Percentiles rank a stretch among this genome's conserved stretches.
These are phyloP conservation scores for Saturnispora besseyi DNA, from an alignment of 805 yeast genomes.

Conservation along the genomic window DNA sequence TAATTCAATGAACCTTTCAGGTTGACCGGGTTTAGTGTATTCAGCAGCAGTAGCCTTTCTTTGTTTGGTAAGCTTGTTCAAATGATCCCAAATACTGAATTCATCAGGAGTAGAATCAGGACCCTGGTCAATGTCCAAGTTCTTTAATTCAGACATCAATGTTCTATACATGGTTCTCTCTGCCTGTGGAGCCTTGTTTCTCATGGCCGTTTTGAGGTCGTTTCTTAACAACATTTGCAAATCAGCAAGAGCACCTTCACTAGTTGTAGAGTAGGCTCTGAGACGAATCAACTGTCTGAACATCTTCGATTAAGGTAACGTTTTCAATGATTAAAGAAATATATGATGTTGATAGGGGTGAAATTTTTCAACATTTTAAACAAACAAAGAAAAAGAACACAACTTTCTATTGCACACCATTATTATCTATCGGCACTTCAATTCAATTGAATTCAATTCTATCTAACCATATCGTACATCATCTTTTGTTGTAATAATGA, in stretches of 20 bases:
- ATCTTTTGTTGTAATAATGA: neutral
- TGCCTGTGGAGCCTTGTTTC: slow-evolving; percentile 27
- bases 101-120: slow-evolving; percentile 24
- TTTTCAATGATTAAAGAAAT: neutral
- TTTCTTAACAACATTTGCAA: slow-evolving; percentile 22
- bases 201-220: slow-evolving; percentile 28
- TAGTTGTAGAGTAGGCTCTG: slow-evolving; percentile 23
- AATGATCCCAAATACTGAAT: slow-evolving; percentile 26
- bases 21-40: slow-evolving; percentile 31
- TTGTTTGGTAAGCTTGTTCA: slow-evolving; percentile 33
- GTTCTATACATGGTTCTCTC: slow-evolving; percentile 34
- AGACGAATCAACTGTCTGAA: neutral
- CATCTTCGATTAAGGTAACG: neutral
- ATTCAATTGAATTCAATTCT: neutral
- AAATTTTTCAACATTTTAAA: neutral
- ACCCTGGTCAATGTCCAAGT: slow-evolving; percentile 27
- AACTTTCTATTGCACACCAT: neutral
- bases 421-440: neutral
- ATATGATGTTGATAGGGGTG: neutral
- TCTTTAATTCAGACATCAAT: slow-evolving; percentile 33
- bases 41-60: slow-evolving; percentile 31
- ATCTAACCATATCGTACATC: neutral
- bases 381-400: neutral
- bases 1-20: slow-evolving; percentile 33
- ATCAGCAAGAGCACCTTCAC: slow-evolving; percentile 18